These are phyloP conservation scores for Schwanniomyces occidentalis DNA, from an alignment of 805 yeast species.

Conservation along the genomic window DNA sequence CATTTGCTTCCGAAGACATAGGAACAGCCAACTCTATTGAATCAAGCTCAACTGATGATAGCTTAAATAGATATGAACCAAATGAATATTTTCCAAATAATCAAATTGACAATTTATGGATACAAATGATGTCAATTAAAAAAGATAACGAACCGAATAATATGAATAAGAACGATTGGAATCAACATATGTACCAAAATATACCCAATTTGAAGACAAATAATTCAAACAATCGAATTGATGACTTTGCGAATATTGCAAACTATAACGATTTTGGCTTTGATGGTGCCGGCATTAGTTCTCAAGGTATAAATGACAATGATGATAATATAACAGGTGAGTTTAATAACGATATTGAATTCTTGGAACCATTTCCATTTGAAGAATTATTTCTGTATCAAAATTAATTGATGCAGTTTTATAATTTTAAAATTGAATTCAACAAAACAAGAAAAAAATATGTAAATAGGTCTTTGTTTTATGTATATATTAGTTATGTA, in stretches of 20 bases:
- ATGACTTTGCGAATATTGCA: not conserved
- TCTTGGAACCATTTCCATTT: conserved; percentile 11
- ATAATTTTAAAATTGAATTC: too few species aligned
- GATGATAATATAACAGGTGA: not conserved
- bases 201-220: too few species aligned
- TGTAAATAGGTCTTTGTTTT: too few species aligned
- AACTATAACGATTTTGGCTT: not conserved
- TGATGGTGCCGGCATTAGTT: not conserved
- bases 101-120: conserved; percentile 18
- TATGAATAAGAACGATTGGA: too few species aligned
- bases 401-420: too few species aligned
- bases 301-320: not conserved
- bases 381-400: conserved; percentile 13
- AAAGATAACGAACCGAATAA: too few species aligned
- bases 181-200: too few species aligned
- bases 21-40: conserved; percentile 2
- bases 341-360: too few species aligned
- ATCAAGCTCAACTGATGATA: conserved; percentile 1
- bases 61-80: conserved; percentile 5
- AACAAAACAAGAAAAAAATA: too few species aligned
- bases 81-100: conserved; percentile 12
- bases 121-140: conserved; percentile 13
- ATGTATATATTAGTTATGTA: too few species aligned
- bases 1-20: too few species aligned
- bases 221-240: not conserved